Evolutionary conservation across 2,329 filamentous ascomycete species (phyloP).

Genomic region (Aspergillus arachidicola): DNA sequence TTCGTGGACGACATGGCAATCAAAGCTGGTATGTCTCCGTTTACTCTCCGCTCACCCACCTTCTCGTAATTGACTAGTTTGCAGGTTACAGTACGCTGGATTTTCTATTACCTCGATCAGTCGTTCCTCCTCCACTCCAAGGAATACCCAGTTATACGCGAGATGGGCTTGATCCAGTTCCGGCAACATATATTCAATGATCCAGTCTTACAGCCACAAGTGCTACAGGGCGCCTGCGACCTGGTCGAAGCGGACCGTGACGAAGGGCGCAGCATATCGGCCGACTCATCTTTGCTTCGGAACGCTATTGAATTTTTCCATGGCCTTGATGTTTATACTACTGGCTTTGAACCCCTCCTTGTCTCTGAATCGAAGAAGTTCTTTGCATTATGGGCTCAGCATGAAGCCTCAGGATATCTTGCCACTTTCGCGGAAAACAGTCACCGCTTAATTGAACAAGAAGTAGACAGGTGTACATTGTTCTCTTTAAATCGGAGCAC

Average conservation of each 20-base stretch:
- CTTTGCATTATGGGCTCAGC: constrained; percentile 69
- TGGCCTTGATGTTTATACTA: constrained; percentile 78
- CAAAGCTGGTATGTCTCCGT: constrained; percentile 64
- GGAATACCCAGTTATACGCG: constrained; percentile 71
- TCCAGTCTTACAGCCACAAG: constrained; percentile 52
- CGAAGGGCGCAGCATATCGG: constrained; percentile 51
- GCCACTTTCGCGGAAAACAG: constrained; percentile 75
- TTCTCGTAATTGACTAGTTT: not conserved
- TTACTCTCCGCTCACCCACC: not conserved
- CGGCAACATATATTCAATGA: constrained; percentile 62
- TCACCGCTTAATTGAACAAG: constrained; percentile 68
- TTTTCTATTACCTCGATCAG: constrained; percentile 93
- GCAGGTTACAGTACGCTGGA: constrained; percentile 75
- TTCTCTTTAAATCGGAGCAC: constrained; percentile 84
- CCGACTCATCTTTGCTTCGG: constrained; percentile 68
- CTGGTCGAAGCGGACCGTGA: constrained; percentile 73
- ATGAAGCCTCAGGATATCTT: constrained; percentile 65
- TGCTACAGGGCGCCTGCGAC: constrained; percentile 72
- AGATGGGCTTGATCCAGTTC: constrained; percentile 78
- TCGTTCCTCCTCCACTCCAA: constrained; percentile 79
- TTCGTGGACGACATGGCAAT: constrained; percentile 77
- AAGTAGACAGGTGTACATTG: constrained; percentile 74
- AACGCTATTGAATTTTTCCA: constrained; percentile 81
- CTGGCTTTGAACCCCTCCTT: constrained; percentile 76
- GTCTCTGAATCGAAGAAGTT: constrained; percentile 68